phyloP scores from a whole-genome alignment of 495 filamentous ascomycete genomes.

The Xylaria telfairii region DNA sequence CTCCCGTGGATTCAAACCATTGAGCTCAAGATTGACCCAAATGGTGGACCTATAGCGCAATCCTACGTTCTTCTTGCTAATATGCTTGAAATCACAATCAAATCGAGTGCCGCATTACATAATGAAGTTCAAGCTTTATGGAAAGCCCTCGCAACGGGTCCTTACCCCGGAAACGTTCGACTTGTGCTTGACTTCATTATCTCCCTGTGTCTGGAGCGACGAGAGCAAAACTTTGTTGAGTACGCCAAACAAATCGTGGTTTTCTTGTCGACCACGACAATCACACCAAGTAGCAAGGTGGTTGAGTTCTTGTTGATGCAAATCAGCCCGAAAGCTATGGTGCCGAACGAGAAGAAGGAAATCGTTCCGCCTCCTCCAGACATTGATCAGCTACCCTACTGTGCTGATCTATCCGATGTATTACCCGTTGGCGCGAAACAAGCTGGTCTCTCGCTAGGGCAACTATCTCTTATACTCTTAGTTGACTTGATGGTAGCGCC shows the following conservation, averaged over 20 bases:
- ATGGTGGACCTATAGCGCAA: slow-evolving; percentile 83
- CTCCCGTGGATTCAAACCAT: slow-evolving; percentile 96
- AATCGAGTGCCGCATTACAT: slow-evolving; percentile 83
- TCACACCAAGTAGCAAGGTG: slow-evolving; percentile 77
- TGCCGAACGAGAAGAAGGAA: slow-evolving; percentile 79
- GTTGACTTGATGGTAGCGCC: slow-evolving; percentile 97
- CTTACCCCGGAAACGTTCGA: slow-evolving; percentile 92
- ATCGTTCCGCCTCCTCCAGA: slow-evolving; percentile 75
- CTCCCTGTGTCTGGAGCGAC: slow-evolving; percentile 84
- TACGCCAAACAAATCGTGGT: slow-evolving; percentile 98
- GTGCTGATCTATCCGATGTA: slow-evolving; percentile 80
- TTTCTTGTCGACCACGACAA: slow-evolving; percentile 89
- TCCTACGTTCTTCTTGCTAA: slow-evolving; percentile 97
- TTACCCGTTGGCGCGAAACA: slow-evolving; percentile 90
- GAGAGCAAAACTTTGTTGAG: slow-evolving; percentile 96
- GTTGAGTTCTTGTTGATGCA: slow-evolving; percentile 92
- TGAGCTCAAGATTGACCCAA: slow-evolving; percentile 92
- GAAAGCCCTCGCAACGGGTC: slow-evolving; percentile 94
- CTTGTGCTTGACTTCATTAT: slow-evolving; percentile 96
- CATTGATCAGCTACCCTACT: slow-evolving; percentile 76
- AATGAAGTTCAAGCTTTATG: slow-evolving; percentile 97
- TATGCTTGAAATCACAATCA: slow-evolving; percentile 94
- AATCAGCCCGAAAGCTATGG: slow-evolving; percentile 89
- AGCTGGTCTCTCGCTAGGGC: slow-evolving; percentile 87
- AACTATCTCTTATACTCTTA: slow-evolving; percentile 89